Conservation (phyloP, 495 filamentous ascomycete genomes). For the Podospora australis region DNA sequence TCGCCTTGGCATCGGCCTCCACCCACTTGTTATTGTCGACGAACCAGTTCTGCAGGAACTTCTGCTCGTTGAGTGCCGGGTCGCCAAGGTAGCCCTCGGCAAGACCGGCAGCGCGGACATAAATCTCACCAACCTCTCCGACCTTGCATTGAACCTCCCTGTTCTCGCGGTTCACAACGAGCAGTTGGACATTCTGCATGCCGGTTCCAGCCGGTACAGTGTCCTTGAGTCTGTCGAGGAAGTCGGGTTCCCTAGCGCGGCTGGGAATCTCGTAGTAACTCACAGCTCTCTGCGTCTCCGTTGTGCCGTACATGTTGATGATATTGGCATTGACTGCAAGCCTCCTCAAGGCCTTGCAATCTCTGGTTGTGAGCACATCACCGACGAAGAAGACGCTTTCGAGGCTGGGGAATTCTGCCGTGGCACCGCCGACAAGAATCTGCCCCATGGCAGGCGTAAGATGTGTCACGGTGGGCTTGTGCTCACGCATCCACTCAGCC, state of each 20-base stretch:
- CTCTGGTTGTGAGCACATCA: slow-evolving; percentile 80
- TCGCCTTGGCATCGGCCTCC: slow-evolving; percentile 51
- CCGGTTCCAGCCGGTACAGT: slow-evolving; percentile 82
- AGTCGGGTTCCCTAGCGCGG: slow-evolving; percentile 56
- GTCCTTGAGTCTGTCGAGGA: slow-evolving; percentile 66
- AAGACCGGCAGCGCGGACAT: slow-evolving; percentile 78
- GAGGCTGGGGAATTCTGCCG: slow-evolving; percentile 66
- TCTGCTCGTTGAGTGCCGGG: slow-evolving; percentile 61
- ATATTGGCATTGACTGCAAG: slow-evolving; percentile 76
- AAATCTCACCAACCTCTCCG: slow-evolving; percentile 83
- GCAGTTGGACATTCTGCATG: slow-evolving; percentile 88
- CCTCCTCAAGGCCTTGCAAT: slow-evolving; percentile 70
- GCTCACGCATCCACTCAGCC: slow-evolving; percentile 83
- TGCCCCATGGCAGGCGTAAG: slow-evolving; percentile 96
- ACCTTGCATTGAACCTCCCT: slow-evolving; percentile 64
- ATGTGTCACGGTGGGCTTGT: slow-evolving; percentile 77
- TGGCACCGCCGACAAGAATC: slow-evolving; percentile 82
- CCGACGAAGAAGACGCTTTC: slow-evolving; percentile 90
- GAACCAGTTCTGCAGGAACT: slow-evolving; percentile 90
- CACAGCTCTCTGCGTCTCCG: slow-evolving; percentile 83
- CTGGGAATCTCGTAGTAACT: slow-evolving; percentile 82
- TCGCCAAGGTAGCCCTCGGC: slow-evolving; percentile 82
- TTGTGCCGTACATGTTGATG: slow-evolving; percentile 89
- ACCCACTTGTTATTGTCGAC: slow-evolving; percentile 69
- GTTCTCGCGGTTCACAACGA: slow-evolving; percentile 82